A percentile compares a stretch with the other conserved stretches of the same genome.
These are phyloP conservation scores for Arabidopsis lyrata DNA, from an alignment of 441 rosid species.

Conservation along the genomic window DNA sequence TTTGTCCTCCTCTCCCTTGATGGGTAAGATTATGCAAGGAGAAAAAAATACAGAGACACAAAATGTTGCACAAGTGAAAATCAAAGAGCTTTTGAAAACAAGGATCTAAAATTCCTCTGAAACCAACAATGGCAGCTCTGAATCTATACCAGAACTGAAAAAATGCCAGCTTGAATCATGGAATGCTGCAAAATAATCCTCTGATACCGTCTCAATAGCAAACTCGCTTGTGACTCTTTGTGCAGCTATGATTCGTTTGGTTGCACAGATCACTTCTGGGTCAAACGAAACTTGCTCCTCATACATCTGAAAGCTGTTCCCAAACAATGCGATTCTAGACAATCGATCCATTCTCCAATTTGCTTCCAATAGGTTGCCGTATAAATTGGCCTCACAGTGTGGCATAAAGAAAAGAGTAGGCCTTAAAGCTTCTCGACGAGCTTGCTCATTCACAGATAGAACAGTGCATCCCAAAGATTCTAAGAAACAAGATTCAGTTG, in stretches of 20 bases:
- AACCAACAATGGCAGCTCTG: conserved; percentile 50
- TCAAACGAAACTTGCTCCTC: conserved; percentile 47
- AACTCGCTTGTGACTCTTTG: conserved; percentile 55
- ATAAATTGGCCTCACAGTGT: conserved; percentile 82
- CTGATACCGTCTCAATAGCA: conserved; percentile 54
- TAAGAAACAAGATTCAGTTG: conserved; percentile 63
- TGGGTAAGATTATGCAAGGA: conserved; percentile 12
- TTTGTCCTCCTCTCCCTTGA: not conserved
- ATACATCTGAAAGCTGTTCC: conserved; percentile 76
- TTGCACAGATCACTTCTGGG: conserved; percentile 47
- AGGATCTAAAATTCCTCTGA: conserved; percentile 19
- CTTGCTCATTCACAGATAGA: conserved; percentile 74
- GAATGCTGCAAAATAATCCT: conserved; percentile 77
- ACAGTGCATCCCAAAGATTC: conserved; percentile 73
- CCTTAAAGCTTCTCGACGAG: conserved; percentile 61
- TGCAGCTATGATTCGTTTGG: conserved; percentile 53
- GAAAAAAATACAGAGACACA: not conserved
- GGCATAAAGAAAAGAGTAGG: conserved; percentile 84
- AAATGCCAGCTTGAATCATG: conserved; percentile 96
- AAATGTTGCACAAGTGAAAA: not conserved
- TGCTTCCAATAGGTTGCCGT: conserved; percentile 67
- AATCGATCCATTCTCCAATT: conserved; percentile 62
- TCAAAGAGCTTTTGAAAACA: conserved; percentile 5
- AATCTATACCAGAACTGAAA: conserved; percentile 55
- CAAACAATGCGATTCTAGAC: conserved; percentile 59